Evolutionary conservation across 2,329 filamentous ascomycete genomes (phyloP).

Genomic region (Beauveria sp.): DNA sequence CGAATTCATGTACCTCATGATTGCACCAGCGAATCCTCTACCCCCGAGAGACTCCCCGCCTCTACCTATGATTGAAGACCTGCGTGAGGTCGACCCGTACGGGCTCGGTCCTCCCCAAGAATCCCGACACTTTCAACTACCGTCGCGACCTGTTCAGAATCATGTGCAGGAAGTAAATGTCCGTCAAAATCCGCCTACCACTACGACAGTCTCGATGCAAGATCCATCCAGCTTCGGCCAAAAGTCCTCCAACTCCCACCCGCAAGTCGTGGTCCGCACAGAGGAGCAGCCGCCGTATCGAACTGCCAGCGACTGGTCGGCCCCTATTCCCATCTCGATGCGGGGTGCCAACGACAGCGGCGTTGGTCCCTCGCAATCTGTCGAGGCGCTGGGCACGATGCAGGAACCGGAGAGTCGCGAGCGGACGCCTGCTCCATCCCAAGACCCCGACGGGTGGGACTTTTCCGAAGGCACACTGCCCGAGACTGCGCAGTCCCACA

Average conservation of each 20-base stretch:
- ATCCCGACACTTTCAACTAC: conserved; percentile 33
- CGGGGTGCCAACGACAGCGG: conserved; percentile 27
- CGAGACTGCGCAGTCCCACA: conserved; percentile 42
- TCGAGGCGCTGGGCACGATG: conserved; percentile 30
- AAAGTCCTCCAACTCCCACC: conserved; percentile 33
- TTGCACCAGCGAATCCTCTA: conserved; percentile 57
- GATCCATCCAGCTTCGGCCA: conserved; percentile 26
- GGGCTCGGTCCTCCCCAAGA: conserved; percentile 37
- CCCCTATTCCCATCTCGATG: conserved; percentile 26
- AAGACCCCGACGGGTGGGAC: conserved; percentile 76
- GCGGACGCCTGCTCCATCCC: conserved; percentile 33
- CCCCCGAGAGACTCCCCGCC: conserved; percentile 57
- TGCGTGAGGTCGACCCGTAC: conserved; percentile 48
- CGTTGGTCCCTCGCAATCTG: conserved; percentile 29
- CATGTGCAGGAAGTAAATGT: conserved; percentile 46
- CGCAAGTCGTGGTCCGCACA: conserved; percentile 45
- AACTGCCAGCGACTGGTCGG: conserved; percentile 28
- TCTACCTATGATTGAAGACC: conserved; percentile 50
- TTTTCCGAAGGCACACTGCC: conserved; percentile 73
- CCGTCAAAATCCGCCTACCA: conserved; percentile 46
- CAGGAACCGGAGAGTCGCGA: conserved; percentile 37
- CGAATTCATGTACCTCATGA: conserved; percentile 62
- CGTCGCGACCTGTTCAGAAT: conserved; percentile 44
- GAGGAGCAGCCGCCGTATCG: conserved; percentile 39
- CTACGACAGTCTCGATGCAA: conserved; percentile 51